Base-by-base conservation (phyloP, 257 asterid species). In the Mentha longifolia region DNA sequence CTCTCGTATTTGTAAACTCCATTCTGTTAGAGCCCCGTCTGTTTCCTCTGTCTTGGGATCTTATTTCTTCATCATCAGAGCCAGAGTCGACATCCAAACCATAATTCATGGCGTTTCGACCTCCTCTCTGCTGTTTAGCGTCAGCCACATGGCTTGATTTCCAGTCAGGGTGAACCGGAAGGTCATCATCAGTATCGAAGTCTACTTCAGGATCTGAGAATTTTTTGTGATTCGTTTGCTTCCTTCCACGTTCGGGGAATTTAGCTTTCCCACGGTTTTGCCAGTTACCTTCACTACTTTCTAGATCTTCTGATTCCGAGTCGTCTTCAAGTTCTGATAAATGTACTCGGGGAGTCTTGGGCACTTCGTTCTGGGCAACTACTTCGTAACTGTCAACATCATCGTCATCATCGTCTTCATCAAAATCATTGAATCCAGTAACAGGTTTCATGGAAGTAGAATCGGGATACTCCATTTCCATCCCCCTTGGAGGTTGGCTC, bases 391-490 rank as follows among this genome's bases (percentile, higher is more conserved):
- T 94, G 68, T 89, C 92, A 43, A 94, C 74, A 73, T 87, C 95
- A 76, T 93, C 98, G 25, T 88, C 95, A 6, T 93, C 98, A 16
- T 88, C 96, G 4, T 92, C 93, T 62, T 92, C 98, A 68, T 91
- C 96, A 65, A 94, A 94, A 82, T 94, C 99, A 41, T 94, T 83
- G 84, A 94, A 91, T 66, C 97, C 98, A 20, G 45, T 25, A 71
- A 87, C 83, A 11, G 82, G 74, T 65, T 80, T 82, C 62, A 31
- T 52, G 35, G 85, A 77, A 65, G 77, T 68, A 16, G 82, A 67
- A 59, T 76, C 85, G 33, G 86, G 64, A 71, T 77, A 66, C 57
- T 82, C 88, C 67, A 75, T 75, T 58, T 79, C 83, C 37, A 82
- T 62, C 58, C 72, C 78, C 71, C 67, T 81, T 42, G 85, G 68